Evolutionary conservation across 257 asterid species (phyloP), one percentile per base, ranked within the genome.

Genomic region (Henckelia pumila): DNA sequence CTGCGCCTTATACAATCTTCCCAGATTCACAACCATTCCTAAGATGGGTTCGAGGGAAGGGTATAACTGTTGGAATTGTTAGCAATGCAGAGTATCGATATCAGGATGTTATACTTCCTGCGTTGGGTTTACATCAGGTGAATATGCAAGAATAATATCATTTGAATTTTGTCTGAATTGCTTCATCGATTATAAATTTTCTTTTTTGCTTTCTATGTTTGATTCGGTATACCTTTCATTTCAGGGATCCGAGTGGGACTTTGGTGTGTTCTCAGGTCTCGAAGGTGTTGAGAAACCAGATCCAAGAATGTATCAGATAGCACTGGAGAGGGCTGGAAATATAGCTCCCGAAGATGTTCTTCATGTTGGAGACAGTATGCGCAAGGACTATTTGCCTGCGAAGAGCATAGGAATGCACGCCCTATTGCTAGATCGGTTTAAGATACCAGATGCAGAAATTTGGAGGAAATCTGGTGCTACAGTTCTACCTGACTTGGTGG

Each of bases 221-320:
- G 73, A 37, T 37, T 11, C 17, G 4, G 0, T 10, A 37, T 37
- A 1, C 49, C 16, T 37, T 70, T 30, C 53, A 26, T 24, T 53
- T 30, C 83, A 93, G 97, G 99, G 99, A 67, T 86, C 95, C 1
- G 97, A 88, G 81, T 94, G 97, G 97, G 99, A 94, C 75, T 91
- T 91, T 66, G 97, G 97, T 19, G 93, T 91, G 61, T 94, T 94
- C 85, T 94, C 99, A 0, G 96, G 99, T 55, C 86, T 94, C 3
- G 99, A 82, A 77, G 99, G 99, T 14, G 79, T 88, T 29, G 97
- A 94, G 79, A 94, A 94, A 76, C 99, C 97, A 0, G 88, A 94
- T 76, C 95, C 88, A 28, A 87, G 79, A 73, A 66, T 94, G 60
- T 94, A 83, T 30, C 61, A 83, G 86, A 76, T 91, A 76, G 99